Conservation (phyloP, 2,329 filamentous ascomycete species). For the Neobulgaria alba region DNA sequence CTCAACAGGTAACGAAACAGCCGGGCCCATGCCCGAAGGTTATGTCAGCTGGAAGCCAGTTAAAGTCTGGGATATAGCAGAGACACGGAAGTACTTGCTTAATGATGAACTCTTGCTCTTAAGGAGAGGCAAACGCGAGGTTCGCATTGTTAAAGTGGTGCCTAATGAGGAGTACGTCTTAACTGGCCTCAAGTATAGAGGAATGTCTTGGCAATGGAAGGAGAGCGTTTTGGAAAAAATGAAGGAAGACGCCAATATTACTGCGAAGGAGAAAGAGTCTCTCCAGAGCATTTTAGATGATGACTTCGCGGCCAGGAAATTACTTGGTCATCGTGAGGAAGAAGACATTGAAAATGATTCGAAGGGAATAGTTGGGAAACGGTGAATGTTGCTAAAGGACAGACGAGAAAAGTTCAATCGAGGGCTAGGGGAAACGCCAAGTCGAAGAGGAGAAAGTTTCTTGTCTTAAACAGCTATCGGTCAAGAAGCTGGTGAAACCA, state of each 20-base stretch:
- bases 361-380: too few species aligned
- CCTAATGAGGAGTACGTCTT: constrained; percentile 38
- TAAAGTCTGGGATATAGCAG: constrained; percentile 45
- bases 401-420: too few species aligned
- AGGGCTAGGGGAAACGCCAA: too few species aligned
- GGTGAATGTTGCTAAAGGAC: too few species aligned
- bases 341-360: too few species aligned
- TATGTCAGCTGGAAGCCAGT: constrained; percentile 54
- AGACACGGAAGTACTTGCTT: constrained; percentile 53
- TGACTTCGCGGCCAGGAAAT: too few species aligned
- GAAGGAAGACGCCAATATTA: constrained; percentile 1
- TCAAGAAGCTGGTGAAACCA: too few species aligned
- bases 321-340: too few species aligned
- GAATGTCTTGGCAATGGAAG: constrained; percentile 8
- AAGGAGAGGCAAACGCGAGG: constrained; percentile 54
- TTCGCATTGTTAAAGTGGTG: constrained; percentile 52
- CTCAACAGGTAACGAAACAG: constrained; percentile 37
- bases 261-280: constrained; percentile 3
- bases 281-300: too few species aligned
- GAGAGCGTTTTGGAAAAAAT: constrained; percentile 5
- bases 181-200: constrained; percentile 7
- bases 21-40: constrained; percentile 37
- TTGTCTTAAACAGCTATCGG: too few species aligned
- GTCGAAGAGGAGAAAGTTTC: too few species aligned
- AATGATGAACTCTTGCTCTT: constrained; percentile 50